phyloP scores from a whole-genome alignment of 2,329 filamentous ascomycete genomes.

The Alternaria burnsii region DNA sequence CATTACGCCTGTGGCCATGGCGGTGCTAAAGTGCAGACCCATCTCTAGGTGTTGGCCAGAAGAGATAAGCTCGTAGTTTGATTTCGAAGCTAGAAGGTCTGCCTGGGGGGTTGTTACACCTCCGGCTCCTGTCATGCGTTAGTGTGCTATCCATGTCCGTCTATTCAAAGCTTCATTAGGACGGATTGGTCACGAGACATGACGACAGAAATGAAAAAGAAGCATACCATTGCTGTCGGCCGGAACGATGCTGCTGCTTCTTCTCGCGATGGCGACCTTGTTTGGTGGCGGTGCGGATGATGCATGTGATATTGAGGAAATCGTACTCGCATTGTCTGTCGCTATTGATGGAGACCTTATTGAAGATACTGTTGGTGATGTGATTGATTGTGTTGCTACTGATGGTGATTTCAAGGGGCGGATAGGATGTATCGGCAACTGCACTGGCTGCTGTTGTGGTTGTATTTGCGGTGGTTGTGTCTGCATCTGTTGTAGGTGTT shows the following conservation, averaged over 20 bases:
- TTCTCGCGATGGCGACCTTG: constrained; percentile 36
- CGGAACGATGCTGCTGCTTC: constrained; percentile 29
- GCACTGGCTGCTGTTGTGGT: constrained; percentile 18
- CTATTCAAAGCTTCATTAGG: background rate
- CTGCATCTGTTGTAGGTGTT: constrained; percentile 2
- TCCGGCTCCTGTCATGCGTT: constrained; percentile 25
- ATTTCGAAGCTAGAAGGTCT: constrained; percentile 40
- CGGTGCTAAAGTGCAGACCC: constrained; percentile 43
- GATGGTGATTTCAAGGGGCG: constrained; percentile 26
- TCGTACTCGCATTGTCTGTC: constrained; percentile 34
- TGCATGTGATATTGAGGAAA: constrained; percentile 36
- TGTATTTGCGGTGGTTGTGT: constrained; percentile 6
- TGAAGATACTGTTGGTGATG: constrained; percentile 26
- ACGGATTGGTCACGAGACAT: constrained; percentile 12
- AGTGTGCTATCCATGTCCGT: background rate
- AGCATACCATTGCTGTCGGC: constrained; percentile 35
- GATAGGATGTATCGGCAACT: constrained; percentile 27
- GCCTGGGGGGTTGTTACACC: constrained; percentile 39
- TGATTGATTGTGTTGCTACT: constrained; percentile 12
- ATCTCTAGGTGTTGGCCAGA: constrained; percentile 42
- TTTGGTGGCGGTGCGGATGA: constrained; percentile 31
- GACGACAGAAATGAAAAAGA: background rate
- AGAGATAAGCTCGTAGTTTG: constrained; percentile 43
- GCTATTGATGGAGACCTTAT: constrained; percentile 30
- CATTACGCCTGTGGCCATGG: constrained; percentile 45